A percentile compares a stretch with the other conserved stretches of the same genome.
Evolutionary conservation across 768 basidiomycete genomes (phyloP).

Genomic region (Trametes cinnabarina): DNA sequence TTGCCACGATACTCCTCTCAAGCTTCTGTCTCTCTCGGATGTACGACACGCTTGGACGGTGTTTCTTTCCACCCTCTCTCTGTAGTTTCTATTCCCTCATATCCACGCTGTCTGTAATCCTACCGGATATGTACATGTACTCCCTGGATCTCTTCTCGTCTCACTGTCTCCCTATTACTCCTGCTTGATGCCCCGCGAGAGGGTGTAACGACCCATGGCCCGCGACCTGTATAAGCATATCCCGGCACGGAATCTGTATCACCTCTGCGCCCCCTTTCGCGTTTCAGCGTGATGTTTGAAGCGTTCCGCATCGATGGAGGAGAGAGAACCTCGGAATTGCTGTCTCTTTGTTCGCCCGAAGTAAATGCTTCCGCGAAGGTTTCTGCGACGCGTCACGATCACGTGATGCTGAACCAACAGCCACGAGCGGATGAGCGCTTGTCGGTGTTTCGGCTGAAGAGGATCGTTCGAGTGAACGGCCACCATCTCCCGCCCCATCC

Average conservation of each 20-base stretch:
- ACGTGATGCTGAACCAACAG: slow-evolving; percentile 4
- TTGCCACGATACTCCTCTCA: slow-evolving; percentile 5
- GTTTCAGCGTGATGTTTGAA: background rate
- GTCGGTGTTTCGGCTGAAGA: background rate
- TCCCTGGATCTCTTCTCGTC: no score
- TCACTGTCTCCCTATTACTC: no score
- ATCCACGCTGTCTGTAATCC: slow-evolving; percentile 6
- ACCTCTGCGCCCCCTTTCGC: background rate
- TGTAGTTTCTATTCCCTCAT: background rate
- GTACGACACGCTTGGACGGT: background rate
- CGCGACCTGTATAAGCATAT: background rate
- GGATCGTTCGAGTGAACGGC: slow-evolving; percentile 9
- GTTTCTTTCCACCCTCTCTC: background rate
- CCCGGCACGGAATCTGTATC: background rate
- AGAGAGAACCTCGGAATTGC: background rate
- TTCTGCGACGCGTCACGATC: slow-evolving; percentile 8
- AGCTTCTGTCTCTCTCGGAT: no score
- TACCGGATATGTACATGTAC: slow-evolving; percentile 9
- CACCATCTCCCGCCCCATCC: background rate
- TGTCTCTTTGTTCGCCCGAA: background rate
- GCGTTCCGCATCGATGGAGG: background rate
- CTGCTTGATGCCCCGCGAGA: no score
- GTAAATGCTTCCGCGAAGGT: slow-evolving; percentile 1
- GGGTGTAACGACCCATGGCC: no score
- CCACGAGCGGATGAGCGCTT: slow-evolving; percentile 7